phyloP scores from a whole-genome alignment of 2,329 filamentous ascomycete species.

The Botrytis porri region DNA sequence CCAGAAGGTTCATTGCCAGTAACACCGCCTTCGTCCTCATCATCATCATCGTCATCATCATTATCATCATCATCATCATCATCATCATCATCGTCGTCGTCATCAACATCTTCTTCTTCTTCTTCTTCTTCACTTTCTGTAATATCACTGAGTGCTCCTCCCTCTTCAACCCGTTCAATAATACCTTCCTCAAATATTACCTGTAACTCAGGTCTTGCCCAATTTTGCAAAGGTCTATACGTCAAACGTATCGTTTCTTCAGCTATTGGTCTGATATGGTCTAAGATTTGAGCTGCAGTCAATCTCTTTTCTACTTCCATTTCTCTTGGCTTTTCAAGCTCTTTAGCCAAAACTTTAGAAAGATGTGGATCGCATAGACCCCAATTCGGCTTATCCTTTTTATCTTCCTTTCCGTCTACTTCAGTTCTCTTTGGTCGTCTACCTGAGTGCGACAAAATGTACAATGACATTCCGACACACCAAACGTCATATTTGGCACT shows the following conservation, averaged over 20 bases:
- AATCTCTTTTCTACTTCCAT: neutral
- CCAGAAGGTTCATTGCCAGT: neutral
- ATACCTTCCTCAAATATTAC: neutral
- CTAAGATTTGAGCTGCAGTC: neutral
- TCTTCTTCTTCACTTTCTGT: neutral
- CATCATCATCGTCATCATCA: neutral
- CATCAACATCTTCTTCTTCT: neutral
- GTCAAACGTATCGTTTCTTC: neutral
- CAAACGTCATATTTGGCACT: conserved; percentile 16
- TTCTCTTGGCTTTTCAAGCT: conserved; percentile 4
- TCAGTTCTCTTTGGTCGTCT: neutral
- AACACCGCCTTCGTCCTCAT: too few relatives aligned
- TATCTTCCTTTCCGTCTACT: neutral
- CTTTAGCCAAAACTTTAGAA: neutral
- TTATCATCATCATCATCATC: neutral
- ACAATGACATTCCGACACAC: neutral
- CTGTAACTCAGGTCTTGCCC: neutral
- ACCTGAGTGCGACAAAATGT: neutral
- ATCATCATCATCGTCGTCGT: neutral
- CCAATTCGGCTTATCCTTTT: neutral
- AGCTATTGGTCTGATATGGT: neutral
- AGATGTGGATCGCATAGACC: neutral
- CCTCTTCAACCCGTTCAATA: neutral
- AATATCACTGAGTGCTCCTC: neutral
- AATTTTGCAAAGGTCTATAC: neutral